Evolutionary conservation across 176 grass and related monocot species (phyloP).

Genomic region (Oryza longistaminata): DNA sequence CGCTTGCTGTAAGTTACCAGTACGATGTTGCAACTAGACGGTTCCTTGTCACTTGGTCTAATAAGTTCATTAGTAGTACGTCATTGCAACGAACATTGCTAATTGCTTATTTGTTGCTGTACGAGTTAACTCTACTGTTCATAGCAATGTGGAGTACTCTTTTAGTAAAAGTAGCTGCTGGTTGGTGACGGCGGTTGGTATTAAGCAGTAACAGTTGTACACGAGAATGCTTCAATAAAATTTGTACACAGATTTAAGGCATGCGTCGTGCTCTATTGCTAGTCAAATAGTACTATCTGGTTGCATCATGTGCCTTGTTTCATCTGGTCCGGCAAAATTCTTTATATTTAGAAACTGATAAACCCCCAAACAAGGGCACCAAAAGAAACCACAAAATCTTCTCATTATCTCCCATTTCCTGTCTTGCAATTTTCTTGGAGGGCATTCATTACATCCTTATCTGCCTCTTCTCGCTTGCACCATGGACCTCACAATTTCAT

Average conservation of each 20-base stretch:
- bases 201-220: background rate
- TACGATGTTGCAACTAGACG: background rate
- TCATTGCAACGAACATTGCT: background rate
- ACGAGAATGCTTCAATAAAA: background rate
- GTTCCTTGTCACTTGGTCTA: background rate
- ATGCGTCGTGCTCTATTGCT: background rate
- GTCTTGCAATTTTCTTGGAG: conserved; percentile 30
- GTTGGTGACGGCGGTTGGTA: background rate
- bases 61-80: background rate
- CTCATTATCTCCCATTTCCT: conserved; percentile 15
- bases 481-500: conserved; percentile 47
- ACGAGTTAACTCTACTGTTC: background rate
- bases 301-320: background rate
- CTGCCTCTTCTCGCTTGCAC: conserved; percentile 26
- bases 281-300: background rate
- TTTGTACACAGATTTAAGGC: background rate
- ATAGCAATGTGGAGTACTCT: background rate
- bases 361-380: background rate
- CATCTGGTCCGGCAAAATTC: background rate
- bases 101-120: background rate
- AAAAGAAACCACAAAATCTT: background rate
- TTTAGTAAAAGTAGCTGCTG: too few species aligned
- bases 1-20: background rate
- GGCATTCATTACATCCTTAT: conserved; percentile 48
- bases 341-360: conserved; percentile 3